A percentile compares a stretch with the other conserved stretches of the same genome.
These are phyloP conservation scores for Camelina neglecta DNA, from an alignment of 345 rosid species.

Conservation along the genomic window DNA sequence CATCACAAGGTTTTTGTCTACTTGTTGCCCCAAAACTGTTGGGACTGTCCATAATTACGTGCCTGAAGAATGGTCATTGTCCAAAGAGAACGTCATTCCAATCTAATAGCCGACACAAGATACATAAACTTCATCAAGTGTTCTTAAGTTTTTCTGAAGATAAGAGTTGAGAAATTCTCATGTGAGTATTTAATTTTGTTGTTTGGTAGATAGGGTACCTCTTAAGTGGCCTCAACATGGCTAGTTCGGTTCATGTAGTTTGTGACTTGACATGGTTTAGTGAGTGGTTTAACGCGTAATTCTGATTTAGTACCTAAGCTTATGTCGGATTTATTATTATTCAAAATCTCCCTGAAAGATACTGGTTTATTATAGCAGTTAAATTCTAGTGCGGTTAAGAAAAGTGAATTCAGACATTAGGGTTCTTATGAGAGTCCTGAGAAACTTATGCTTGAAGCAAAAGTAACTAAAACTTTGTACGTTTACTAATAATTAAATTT, in stretches of 20 bases:
- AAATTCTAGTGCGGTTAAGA: background rate
- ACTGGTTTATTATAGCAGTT: background rate
- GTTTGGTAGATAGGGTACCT: conserved; percentile 40
- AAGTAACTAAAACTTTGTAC: background rate
- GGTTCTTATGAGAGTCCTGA: background rate
- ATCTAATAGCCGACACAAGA: conserved; percentile 40
- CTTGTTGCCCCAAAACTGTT: conserved; percentile 33
- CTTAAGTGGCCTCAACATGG: conserved; percentile 34
- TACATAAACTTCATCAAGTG: conserved; percentile 27
- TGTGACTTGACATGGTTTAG: background rate
- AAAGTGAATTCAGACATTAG: conserved; percentile 1
- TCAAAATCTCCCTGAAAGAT: background rate
- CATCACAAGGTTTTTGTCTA: conserved; percentile 39
- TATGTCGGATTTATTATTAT: background rate
- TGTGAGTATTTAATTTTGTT: conserved; percentile 41
- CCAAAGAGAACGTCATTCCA: conserved; percentile 32
- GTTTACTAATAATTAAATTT: background rate
- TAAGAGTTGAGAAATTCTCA: conserved; percentile 27
- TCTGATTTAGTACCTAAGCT: background rate
- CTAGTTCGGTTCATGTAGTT: conserved; percentile 18
- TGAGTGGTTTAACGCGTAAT: background rate
- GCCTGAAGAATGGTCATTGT: conserved; percentile 34
- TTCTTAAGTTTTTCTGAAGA: conserved; percentile 17
- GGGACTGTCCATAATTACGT: conserved; percentile 34
- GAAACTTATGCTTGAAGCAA: conserved; percentile 28